These are phyloP conservation scores for Dendrobium nobile DNA, from an alignment of 106 monocot genomes.

Conservation along the genomic window DNA sequence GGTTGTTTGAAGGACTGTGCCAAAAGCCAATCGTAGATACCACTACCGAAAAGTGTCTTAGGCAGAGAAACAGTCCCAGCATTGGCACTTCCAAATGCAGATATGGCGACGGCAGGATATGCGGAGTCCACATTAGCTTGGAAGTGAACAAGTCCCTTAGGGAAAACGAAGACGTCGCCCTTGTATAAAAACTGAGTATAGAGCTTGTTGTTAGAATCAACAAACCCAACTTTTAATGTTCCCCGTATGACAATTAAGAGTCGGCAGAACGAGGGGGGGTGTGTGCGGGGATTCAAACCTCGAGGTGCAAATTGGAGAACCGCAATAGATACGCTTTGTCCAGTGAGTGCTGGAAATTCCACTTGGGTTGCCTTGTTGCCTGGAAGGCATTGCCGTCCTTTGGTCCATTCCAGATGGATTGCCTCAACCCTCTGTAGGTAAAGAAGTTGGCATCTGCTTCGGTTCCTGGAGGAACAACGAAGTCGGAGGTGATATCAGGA, in stretches of 20 bases:
- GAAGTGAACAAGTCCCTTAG: slow-evolving; percentile 23
- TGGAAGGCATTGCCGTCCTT: neutral
- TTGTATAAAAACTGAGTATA: slow-evolving; percentile 3
- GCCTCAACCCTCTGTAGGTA: slow-evolving; percentile 14
- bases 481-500: slow-evolving; percentile 17
- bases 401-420: neutral
- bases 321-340: slow-evolving; percentile 24
- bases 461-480: neutral
- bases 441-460: slow-evolving; percentile 7
- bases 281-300: slow-evolving; percentile 12
- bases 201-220: slow-evolving; percentile 12
- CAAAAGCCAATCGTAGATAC: slow-evolving; percentile 10
- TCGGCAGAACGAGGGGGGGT: slow-evolving; percentile 7
- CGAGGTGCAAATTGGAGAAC: slow-evolving; percentile 11
- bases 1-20: slow-evolving; percentile 27
- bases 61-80: slow-evolving; percentile 20
- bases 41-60: slow-evolving; percentile 4
- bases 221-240: neutral
- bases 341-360: slow-evolving; percentile 17
- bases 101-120: slow-evolving; percentile 5
- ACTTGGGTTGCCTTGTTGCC: slow-evolving; percentile 4
- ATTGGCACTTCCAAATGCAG: slow-evolving; percentile 20
- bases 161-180: slow-evolving; percentile 19
- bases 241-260: neutral
- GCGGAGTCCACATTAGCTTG: neutral